phyloP scores from a whole-genome alignment of 345 rosid genomes.

The Eucalyptus shirleyi region DNA sequence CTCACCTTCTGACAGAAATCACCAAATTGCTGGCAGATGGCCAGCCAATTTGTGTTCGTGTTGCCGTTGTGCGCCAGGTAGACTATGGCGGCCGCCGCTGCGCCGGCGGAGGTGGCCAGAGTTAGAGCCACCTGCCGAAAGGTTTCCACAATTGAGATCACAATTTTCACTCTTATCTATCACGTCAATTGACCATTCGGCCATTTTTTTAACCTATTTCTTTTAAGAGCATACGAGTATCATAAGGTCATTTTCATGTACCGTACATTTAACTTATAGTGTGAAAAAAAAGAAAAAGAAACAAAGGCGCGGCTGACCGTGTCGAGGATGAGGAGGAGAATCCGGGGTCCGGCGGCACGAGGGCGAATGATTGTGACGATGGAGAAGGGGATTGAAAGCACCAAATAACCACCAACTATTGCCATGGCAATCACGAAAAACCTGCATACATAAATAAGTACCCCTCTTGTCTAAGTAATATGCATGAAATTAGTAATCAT shows the following conservation, averaged over 20 bases:
- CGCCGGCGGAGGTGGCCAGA: slow-evolving; percentile 47
- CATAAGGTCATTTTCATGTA: not conserved
- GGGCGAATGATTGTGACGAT: slow-evolving; percentile 67
- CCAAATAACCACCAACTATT: slow-evolving; percentile 43
- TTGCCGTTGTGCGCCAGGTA: slow-evolving; percentile 88
- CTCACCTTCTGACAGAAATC: slow-evolving; percentile 71
- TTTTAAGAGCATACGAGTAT: not conserved
- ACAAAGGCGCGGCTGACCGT: slow-evolving; percentile 15
- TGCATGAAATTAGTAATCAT: not conserved
- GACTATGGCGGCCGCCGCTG: slow-evolving; percentile 73
- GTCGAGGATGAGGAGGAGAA: slow-evolving; percentile 53
- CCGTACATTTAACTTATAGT: not conserved
- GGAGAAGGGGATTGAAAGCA: slow-evolving; percentile 79
- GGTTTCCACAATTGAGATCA: not conserved
- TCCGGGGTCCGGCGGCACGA: slow-evolving; percentile 41
- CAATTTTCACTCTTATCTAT: not conserved
- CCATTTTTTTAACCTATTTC: not conserved
- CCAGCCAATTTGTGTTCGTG: slow-evolving; percentile 66
- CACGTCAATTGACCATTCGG: not conserved
- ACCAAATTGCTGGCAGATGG: slow-evolving; percentile 72
- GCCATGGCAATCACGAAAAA: slow-evolving; percentile 68
- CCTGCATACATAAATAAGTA: slow-evolving; percentile 21
- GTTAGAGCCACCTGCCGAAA: slow-evolving; percentile 42
- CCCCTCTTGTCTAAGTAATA: not conserved
- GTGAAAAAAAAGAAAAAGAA: not conserved